Base-by-base conservation (phyloP, 2,329 filamentous ascomycete species). In the Microdochium trichocladiopsis region DNA sequence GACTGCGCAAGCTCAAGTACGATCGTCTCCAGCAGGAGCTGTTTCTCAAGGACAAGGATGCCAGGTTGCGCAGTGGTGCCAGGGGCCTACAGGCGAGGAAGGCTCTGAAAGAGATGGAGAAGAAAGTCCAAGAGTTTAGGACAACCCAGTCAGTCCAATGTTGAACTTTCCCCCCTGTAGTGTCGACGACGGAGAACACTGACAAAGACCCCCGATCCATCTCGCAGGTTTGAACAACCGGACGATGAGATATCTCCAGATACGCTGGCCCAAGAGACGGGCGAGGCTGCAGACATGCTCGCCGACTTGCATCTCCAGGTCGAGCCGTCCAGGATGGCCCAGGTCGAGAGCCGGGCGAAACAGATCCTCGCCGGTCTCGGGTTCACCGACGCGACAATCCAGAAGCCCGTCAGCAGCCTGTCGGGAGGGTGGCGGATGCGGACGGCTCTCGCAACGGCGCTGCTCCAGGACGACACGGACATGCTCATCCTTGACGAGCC, bases 401-500 rank as follows among this genome's bases (percentile, higher is more conserved):
- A 74, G 14, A 82, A 79, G 55, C 75, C 81, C 6, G 76, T 88
- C 12, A 73, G 75, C 1, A 82, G 81, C 33, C 73, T 95, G 2
- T 94, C 89, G 0, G 90, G 90, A 6, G 90, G 87, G 2, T 90
- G 86, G 86, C 79, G 76, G 55, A 90, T 88, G 82, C 79, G 87
- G 10, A 82, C 81, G 25, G 74, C 83, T 53, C 74, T 90, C 1
- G 85, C 86, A 2, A 73, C 74, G 2, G 81, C 83, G 0, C 74
- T 95, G 3, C 79, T 90, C 1, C 86, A 91, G 56, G 80, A 86
- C 8, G 21, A 45, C 41, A 81, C 84, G 0, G 89, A 95, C 58
- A 82, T 95, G 2, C 74, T 95, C 53, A 84, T 95, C 50, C 80
- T 95, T 2, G 90, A 95, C 65, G 90, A 95, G 64, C 90, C 90